Evolutionary conservation across 176 grass and related monocot species (phyloP), one percentile per base, ranked within the genome.

Genomic region (Aegilops umbellulata): DNA sequence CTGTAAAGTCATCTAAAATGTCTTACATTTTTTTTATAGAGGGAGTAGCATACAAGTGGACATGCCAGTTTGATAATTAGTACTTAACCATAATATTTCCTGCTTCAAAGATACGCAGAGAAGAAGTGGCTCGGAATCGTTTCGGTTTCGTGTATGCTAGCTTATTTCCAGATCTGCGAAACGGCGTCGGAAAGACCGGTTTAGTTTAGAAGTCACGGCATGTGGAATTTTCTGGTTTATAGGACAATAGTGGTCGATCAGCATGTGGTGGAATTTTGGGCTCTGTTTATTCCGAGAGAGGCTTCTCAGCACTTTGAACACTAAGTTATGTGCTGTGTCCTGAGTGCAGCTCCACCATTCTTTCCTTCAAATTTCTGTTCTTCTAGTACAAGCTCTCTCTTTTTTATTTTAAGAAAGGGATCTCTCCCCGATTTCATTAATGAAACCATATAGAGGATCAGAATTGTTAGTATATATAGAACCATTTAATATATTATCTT

Each of bases 11-110:
- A 49, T 5, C 14, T 49, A 16, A 16, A 49, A 49, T 49, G 46
- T 16, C 14, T 49, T 49, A 6, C 15, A 49, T 16, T 49, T 49
- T 14, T 14, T 16, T 49, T 49, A 49, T 4, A 49, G 14, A 16
- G 46, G 14, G 46, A 49, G 46, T 16, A 16, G 46, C 46, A 29
- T 35, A 64, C 89, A 87, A 87, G 89, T 87, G 80, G 85, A 29
- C 19, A 29, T 72, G 72, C 42, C 80, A 65, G 82, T 83, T 83
- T 87, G 79, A 36, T 78, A 60, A 42, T 73, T 90, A 55, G 51
- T 55, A 49, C 20, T 74, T 67, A 38, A 49, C 86, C 8, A 32
- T 31, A 49, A 36, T 65, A 79, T 82, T 79, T 79, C 77, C 7
- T 51, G 44, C 12, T 72, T 19, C 81, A 61, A 42, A 29, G 39